These are phyloP conservation scores for Gossypium trilobum DNA, from an alignment of 441 rosid species.

Conservation along the genomic window DNA sequence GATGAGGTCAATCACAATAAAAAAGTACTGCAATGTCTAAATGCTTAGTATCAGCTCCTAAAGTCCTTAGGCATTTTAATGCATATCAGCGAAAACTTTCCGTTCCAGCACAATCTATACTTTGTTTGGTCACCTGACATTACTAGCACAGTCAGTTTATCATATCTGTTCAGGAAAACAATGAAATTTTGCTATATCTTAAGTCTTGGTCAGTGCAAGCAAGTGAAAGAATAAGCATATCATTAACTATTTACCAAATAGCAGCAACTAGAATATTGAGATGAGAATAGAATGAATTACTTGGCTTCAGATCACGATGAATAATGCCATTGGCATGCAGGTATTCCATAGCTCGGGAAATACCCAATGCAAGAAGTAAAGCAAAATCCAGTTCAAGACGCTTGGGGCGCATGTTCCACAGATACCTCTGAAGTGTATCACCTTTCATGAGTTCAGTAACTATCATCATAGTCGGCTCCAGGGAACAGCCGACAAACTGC, in stretches of 20 bases:
- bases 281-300: conserved; percentile 18
- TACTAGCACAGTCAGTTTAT: not conserved
- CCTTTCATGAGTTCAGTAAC: conserved; percentile 52
- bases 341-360: conserved; percentile 57
- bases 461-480: conserved; percentile 46
- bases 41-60: not conserved
- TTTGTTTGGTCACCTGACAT: not conserved
- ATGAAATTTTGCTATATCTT: not conserved
- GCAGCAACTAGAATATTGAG: not conserved
- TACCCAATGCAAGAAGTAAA: conserved; percentile 43
- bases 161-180: not conserved
- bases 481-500: conserved; percentile 54
- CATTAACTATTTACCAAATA: not conserved
- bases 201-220: not conserved
- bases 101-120: not conserved
- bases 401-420: conserved; percentile 38
- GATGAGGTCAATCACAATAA: not conserved
- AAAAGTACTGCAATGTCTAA: not conserved
- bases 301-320: conserved; percentile 66
- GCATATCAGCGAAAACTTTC: not conserved
- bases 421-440: conserved; percentile 35
- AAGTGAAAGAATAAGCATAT: not conserved
- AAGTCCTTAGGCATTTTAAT: not conserved
- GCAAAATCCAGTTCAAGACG: conserved; percentile 30
- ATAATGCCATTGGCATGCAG: conserved; percentile 60